Evolutionary conservation across 2,329 filamentous ascomycete genomes (phyloP).

Genomic region (Fusarium dlaminii): DNA sequence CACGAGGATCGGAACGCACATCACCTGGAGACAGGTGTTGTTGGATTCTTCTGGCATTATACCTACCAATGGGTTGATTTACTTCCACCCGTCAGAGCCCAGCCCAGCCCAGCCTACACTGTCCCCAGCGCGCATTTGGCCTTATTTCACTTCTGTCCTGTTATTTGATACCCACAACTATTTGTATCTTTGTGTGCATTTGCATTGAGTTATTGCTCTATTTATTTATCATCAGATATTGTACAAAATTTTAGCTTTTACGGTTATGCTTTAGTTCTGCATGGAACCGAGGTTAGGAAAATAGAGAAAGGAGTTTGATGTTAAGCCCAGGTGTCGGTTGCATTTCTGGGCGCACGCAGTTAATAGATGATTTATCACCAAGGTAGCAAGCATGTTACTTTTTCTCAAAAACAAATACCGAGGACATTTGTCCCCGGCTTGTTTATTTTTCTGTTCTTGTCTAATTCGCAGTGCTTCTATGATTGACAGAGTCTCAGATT

Average conservation of each 20-base stretch:
- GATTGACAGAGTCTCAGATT: neutral
- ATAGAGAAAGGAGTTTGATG: constrained; percentile 22
- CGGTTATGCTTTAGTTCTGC: constrained; percentile 17
- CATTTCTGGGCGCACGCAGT: constrained; percentile 9
- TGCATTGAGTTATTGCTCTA: constrained; percentile 6
- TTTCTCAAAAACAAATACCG: constrained; percentile 4
- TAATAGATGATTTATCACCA: constrained; percentile 24
- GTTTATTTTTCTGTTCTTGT: neutral
- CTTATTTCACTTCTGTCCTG: constrained; percentile 38
- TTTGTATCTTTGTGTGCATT: constrained; percentile 22
- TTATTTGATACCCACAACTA: constrained; percentile 43
- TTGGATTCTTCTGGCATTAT: neutral
- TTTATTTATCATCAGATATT: constrained; percentile 16
- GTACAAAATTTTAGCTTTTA: constrained; percentile 11
- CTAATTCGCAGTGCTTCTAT: neutral
- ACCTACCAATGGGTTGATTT: neutral
- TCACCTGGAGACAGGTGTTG: constrained; percentile 2
- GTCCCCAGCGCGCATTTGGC: neutral
- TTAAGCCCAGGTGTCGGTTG: neutral
- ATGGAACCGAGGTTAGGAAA: constrained; percentile 21
- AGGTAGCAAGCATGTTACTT: constrained; percentile 18
- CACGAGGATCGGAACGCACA: neutral
- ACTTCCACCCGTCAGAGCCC: neutral
- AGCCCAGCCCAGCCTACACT: constrained; percentile 1
- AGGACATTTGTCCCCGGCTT: constrained; percentile 6